These are phyloP conservation scores for Anacardium occidentale DNA, from an alignment of 345 rosid species.

Conservation along the genomic window DNA sequence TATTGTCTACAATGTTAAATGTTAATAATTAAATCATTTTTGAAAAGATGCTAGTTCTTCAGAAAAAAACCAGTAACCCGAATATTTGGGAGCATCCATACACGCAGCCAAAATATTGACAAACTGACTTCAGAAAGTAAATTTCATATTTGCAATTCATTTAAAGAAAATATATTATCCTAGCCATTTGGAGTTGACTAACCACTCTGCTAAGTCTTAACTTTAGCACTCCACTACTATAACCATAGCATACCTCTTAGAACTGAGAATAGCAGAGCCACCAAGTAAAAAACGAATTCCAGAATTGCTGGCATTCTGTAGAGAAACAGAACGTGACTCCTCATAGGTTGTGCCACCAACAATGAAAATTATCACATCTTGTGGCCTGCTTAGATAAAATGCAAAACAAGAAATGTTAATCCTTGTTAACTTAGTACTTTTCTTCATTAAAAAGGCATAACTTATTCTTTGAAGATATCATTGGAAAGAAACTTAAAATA, in stretches of 20 bases:
- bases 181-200: not conserved
- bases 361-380: slow-evolving; percentile 83
- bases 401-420: not conserved
- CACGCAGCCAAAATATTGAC: not conserved
- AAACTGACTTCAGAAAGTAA: not conserved
- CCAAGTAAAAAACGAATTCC: slow-evolving; percentile 91
- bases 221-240: not conserved
- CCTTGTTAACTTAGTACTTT: not conserved
- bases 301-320: slow-evolving; percentile 70
- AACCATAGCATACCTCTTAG: slow-evolving; percentile 58
- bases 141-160: too few relatives aligned
- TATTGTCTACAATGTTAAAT: too few relatives aligned
- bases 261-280: slow-evolving; percentile 73
- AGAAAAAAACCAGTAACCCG: not conserved
- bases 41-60: not conserved
- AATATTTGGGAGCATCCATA: not conserved
- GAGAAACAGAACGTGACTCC: slow-evolving; percentile 82
- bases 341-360: slow-evolving; percentile 98
- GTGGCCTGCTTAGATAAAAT: slow-evolving; percentile 58
- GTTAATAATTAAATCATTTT: not conserved
- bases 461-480: not conserved
- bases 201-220: not conserved
- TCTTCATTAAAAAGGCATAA: not conserved
- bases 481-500: not conserved
- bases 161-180: not conserved